Evolutionary conservation across 164 flowering plant species (phyloP).

Genomic region (Berberis thunbergii): DNA sequence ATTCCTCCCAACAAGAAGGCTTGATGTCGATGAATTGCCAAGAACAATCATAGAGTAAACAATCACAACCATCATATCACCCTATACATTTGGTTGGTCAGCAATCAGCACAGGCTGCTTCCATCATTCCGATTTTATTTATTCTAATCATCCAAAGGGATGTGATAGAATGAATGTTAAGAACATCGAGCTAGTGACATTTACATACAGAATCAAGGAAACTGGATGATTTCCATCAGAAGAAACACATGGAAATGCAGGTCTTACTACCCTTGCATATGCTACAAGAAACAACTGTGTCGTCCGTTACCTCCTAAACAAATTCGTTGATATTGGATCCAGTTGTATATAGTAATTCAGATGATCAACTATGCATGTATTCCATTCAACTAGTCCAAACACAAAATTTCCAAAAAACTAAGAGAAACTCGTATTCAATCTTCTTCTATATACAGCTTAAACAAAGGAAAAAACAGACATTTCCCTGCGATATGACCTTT

Average conservation of each 20-base stretch:
- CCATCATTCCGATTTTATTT: background rate
- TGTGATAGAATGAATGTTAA: background rate
- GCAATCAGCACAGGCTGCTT: background rate
- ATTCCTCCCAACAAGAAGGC: too few relatives aligned
- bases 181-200: background rate
- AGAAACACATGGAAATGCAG: background rate
- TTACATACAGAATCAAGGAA: background rate
- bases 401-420: background rate
- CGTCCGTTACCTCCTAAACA: background rate
- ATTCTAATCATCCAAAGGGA: background rate
- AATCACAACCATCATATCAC: too few relatives aligned
- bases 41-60: too few relatives aligned
- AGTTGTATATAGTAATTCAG: background rate
- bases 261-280: background rate
- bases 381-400: background rate
- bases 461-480: slow-evolving; percentile 5
- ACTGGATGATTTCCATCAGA: background rate
- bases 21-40: too few relatives aligned
- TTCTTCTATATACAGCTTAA: slow-evolving; percentile 25
- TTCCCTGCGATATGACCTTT: slow-evolving; percentile 3
- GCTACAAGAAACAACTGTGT: background rate
- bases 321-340: background rate
- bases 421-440: slow-evolving; percentile 7
- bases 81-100: background rate
- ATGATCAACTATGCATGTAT: background rate